Evolutionary conservation across 31 red algal genomes (phyloP), one percentile per base, ranked within the genome.

Genomic region (Odonthalia washingtoniensis): DNA sequence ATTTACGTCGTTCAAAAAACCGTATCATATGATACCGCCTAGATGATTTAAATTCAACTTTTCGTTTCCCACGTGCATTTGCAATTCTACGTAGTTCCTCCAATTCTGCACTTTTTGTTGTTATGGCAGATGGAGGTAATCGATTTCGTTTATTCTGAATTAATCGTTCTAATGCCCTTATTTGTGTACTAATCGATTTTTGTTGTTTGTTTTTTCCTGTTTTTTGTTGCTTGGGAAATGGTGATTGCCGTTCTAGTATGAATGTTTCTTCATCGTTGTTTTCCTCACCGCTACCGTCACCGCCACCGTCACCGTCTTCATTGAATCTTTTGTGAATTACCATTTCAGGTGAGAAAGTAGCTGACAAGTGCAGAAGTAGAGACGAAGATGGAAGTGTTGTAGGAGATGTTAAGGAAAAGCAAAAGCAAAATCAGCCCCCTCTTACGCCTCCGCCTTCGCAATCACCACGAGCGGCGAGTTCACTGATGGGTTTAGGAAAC

Each of bases 1-100:
- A 38, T 45, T 87, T 92, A n/a, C 76, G 74, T 18, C 66, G 21
- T 60, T 92, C 90, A 62, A 92, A 92, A 63, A 92, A 92, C 49
- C 85, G 85, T 41, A 92, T 40, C 68, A 80, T 86, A 24, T 53
- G 83, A 61, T 92, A 92, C 32, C 79, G 35, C 1, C 30, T 74
- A 30, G 73, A 62, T 9, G 82, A 77, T 18, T 74, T 75, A 32
- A 37, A 39, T 43, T 92, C 83, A 64, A 43, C 44, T 4, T 85
- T 53, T 37, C 82, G 62, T 34, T 82, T 74, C 32, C 80, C 77
- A 44, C 76, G 62, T 36, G 86, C 90, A 43, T 78, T 68, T 14
- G 30, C 37, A 5, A 92, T 9, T 81, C 83, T 42, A 4, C 41
- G 63, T 40, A 85, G 70, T 34, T 86, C 74, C 18, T 80, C 75